Percentiles rank a stretch among this genome's conserved stretches.
These are phyloP conservation scores for Setomelanomma holmii DNA, from an alignment of 2,329 filamentous ascomycete genomes.

Conservation along the genomic window DNA sequence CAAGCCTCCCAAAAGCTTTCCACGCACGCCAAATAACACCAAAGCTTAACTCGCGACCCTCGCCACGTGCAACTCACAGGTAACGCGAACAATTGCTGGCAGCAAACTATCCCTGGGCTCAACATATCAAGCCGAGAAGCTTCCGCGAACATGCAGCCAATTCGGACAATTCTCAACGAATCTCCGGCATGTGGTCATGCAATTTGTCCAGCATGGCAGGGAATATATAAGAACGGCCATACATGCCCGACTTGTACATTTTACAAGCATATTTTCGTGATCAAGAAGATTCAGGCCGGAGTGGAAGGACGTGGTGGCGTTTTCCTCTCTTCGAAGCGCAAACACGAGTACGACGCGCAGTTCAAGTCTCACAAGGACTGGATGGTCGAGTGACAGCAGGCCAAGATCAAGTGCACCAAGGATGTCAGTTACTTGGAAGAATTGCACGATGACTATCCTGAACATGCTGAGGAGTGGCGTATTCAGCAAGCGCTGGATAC, in stretches of 20 bases:
- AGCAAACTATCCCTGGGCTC: too few relatives aligned
- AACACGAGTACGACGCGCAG: background rate
- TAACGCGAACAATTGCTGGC: too few relatives aligned
- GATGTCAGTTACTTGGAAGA: background rate
- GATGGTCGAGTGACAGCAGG: slow-evolving; percentile 6
- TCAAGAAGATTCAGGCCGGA: slow-evolving; percentile 8
- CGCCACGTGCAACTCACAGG: too few relatives aligned
- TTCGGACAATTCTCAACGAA: background rate
- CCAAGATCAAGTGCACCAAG: slow-evolving; percentile 6
- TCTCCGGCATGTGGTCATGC: background rate
- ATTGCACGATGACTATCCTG: background rate
- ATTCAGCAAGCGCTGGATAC: background rate
- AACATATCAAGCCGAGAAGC: background rate
- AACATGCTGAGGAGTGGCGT: background rate
- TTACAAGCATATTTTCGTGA: slow-evolving; percentile 8
- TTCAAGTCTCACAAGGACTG: slow-evolving; percentile 1
- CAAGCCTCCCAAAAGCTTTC: too few relatives aligned
- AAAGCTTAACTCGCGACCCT: too few relatives aligned
- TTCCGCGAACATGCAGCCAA: background rate
- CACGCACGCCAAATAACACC: too few relatives aligned
- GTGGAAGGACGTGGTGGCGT: slow-evolving; percentile 18
- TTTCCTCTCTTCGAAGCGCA: slow-evolving; percentile 13
- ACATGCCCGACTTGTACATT: slow-evolving; percentile 13
- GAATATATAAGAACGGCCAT: background rate
- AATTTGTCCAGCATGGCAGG: background rate